Evolutionary conservation across 2,329 filamentous ascomycete species (phyloP).

Genomic region (Sclerotinia borealis): DNA sequence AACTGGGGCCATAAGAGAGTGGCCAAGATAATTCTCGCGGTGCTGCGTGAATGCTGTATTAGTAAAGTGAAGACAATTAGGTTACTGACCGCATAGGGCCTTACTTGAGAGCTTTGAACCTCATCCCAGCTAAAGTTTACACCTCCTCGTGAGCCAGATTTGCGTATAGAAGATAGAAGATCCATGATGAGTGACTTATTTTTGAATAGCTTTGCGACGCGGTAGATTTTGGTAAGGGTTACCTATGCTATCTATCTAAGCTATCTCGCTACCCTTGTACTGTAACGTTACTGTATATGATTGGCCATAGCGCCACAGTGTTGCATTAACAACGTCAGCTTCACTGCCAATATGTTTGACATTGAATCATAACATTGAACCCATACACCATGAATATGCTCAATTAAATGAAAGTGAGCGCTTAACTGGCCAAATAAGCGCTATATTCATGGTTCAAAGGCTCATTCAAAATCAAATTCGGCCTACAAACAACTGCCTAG

Average conservation of each 20-base stretch:
- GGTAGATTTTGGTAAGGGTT: neutral
- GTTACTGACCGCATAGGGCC: neutral
- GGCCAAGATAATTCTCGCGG: constrained; percentile 78
- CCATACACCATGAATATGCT: too few relatives aligned
- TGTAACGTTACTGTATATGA: neutral
- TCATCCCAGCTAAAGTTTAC: constrained; percentile 97
- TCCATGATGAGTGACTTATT: constrained; percentile 57
- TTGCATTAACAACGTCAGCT: too few relatives aligned
- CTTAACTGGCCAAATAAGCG: neutral
- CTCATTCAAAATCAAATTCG: neutral
- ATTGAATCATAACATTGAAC: too few relatives aligned
- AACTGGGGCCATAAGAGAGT: constrained; percentile 68
- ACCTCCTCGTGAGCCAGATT: constrained; percentile 84
- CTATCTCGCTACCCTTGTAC: neutral
- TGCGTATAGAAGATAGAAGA: constrained; percentile 85
- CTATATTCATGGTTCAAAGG: neutral
- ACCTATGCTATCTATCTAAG: too few relatives aligned
- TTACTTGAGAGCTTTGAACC: constrained; percentile 66
- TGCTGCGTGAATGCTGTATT: constrained; percentile 40
- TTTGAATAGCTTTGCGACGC: neutral
- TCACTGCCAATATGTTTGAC: too few relatives aligned
- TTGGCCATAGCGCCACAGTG: neutral
- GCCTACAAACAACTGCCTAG: neutral
- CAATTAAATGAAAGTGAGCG: neutral
- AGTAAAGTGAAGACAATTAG: neutral